Evolutionary conservation across 106 monocot genomes (phyloP).

Genomic region (Ottelia alismoides): DNA sequence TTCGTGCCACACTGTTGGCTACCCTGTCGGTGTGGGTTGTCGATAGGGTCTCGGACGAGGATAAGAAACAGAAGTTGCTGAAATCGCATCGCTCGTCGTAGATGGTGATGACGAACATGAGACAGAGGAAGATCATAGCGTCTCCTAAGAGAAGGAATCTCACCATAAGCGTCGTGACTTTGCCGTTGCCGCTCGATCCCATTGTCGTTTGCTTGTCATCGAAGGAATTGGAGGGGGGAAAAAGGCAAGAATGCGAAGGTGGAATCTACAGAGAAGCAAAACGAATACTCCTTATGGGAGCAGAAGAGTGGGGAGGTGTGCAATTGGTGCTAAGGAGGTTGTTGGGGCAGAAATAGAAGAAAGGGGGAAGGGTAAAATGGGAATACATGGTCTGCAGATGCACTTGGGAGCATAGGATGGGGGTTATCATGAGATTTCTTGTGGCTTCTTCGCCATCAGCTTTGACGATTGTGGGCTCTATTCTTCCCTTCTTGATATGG

Average conservation of each 20-base stretch:
- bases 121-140: conserved; percentile 31
- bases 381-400: too few relatives aligned
- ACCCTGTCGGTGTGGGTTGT: conserved; percentile 10
- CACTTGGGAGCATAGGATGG: too few relatives aligned
- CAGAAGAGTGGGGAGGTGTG: conserved; percentile 26
- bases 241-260: too few relatives aligned
- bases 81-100: conserved; percentile 33
- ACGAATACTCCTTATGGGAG: conserved; percentile 5
- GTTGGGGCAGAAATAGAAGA: not conserved
- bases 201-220: conserved; percentile 39
- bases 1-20: not conserved
- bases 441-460: too few relatives aligned
- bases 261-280: too few relatives aligned
- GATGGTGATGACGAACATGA: conserved; percentile 48
- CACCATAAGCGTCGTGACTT: conserved; percentile 16
- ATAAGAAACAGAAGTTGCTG: conserved; percentile 58
- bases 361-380: too few relatives aligned
- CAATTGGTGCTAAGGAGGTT: conserved; percentile 17
- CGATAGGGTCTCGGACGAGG: conserved; percentile 5
- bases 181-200: not conserved
- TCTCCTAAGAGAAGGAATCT: conserved; percentile 42
- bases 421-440: too few relatives aligned
- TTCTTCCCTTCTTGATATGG: too few relatives aligned
- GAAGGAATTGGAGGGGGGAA: not conserved
- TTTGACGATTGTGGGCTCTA: too few relatives aligned